Evolutionary conservation across 2,329 filamentous ascomycete genomes (phyloP), one percentile per base, ranked within the genome.

Genomic region (Trichoderma harzianum): DNA sequence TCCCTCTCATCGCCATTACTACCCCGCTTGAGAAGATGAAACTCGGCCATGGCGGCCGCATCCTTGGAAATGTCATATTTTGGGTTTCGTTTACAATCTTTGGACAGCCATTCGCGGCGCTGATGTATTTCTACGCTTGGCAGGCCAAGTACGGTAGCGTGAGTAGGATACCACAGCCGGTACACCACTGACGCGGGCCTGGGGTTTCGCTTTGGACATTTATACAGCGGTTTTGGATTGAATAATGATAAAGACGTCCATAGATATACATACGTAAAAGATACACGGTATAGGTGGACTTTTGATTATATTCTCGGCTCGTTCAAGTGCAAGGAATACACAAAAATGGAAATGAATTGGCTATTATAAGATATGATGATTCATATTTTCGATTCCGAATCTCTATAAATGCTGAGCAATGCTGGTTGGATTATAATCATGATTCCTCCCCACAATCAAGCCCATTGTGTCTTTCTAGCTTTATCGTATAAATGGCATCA

Each of bases 111-210:
- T 88, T 98, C 76, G 96, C 94, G 1, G 95, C 94, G 0, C 84
- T 99, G 73, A 86, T 97, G 80, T 99, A 99, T 81, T 99, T 98
- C 81, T 98, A 98, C 80, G 95, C 95, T 1, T 99, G 96, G 95
- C 95, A 98, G 83, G 94, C 94, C 70, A 98, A 98, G 84, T 98
- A 97, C 79, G 96, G 96, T 14, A 94, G 91, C 77, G 91, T 95
- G 26, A 93, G 88, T 75, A 79, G 80, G 65, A 74, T 79, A 74
- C 43, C 73, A 3, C 58, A 72, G 53, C 11, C 30, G 36, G 18
- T 28, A 12, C 39, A 62, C 18, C 57, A 61, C 39, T 69, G 24
- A 28, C 36, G 3, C 32, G 39, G 36, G 55, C 21, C 16, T 30
- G 55, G 16, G 18, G 11, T 53, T 53, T 53, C 47, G 21, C n/a